phyloP scores from a whole-genome alignment of 2,329 filamentous ascomycete genomes.

The Rutstroemia sp. region DNA sequence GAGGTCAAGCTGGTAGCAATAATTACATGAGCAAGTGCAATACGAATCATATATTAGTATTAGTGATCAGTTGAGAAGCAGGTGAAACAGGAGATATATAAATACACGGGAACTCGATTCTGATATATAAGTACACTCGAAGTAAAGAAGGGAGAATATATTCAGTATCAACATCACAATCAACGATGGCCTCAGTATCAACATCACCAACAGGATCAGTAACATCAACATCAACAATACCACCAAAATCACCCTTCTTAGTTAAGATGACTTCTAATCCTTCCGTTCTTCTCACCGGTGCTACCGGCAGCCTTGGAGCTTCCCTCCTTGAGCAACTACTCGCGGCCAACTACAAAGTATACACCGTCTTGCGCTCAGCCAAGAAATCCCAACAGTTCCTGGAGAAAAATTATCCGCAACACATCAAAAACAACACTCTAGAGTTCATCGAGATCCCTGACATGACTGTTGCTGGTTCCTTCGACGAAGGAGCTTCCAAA shows the following conservation, averaged over 20 bases:
- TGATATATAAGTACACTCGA: too few relatives aligned
- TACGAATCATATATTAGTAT: too few relatives aligned
- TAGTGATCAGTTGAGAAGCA: too few relatives aligned
- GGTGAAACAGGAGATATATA: too few relatives aligned
- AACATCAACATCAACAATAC: too few relatives aligned
- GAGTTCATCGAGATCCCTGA: slow-evolving; percentile 7
- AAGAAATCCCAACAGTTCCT: slow-evolving; percentile 5
- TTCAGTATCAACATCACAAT: too few relatives aligned
- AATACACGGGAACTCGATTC: too few relatives aligned
- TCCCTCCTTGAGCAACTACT: slow-evolving; percentile 4
- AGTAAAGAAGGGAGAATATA: too few relatives aligned
- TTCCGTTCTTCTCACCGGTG: slow-evolving; percentile 8
- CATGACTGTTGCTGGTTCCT: slow-evolving; percentile 1
- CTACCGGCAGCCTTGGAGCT: slow-evolving; percentile 8
- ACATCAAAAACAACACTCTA: slow-evolving; percentile 1
- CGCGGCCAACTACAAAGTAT: not conserved
- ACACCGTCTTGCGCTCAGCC: not conserved
- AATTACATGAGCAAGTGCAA: too few relatives aligned
- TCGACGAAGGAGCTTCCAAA: slow-evolving; percentile 5
- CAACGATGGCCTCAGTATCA: too few relatives aligned
- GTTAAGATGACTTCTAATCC: not conserved
- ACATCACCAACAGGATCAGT: too few relatives aligned
- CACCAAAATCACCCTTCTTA: not conserved
- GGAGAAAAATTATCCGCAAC: slow-evolving; percentile 1
- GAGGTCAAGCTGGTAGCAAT: too few relatives aligned